These are phyloP conservation scores for Trypanosomatidae sp. DNA, from an alignment of 208 protist species.

Conservation along the genomic window DNA sequence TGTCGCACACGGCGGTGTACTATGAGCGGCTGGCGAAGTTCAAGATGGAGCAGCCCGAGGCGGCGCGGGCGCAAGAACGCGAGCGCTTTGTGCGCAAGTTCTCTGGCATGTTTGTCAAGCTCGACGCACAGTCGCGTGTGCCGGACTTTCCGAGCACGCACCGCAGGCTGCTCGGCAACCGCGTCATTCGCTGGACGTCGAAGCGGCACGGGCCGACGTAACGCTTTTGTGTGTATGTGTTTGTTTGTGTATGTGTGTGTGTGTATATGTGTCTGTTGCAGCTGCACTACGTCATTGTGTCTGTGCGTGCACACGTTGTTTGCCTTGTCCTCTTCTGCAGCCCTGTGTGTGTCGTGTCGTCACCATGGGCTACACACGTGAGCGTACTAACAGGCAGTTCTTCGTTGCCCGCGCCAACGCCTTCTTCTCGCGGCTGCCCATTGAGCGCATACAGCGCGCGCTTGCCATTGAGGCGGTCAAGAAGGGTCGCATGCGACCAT, in stretches of 20 bases:
- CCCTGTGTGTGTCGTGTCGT: background rate
- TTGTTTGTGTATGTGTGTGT: background rate
- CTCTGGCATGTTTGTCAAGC: slow-evolving; percentile 82
- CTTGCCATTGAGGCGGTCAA: slow-evolving; percentile 79
- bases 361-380: slow-evolving; percentile 81
- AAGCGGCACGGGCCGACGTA: slow-evolving; percentile 86
- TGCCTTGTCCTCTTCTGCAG: no score
- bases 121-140: slow-evolving; percentile 67
- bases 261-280: background rate
- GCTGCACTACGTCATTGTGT: background rate
- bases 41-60: slow-evolving; percentile 86
- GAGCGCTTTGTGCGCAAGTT: slow-evolving; percentile 83
- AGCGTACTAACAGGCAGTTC: slow-evolving; percentile 82
- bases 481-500: slow-evolving; percentile 72
- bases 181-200: slow-evolving; percentile 79
- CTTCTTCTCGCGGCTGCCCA: slow-evolving; percentile 82
- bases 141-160: slow-evolving; percentile 85
- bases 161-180: slow-evolving; percentile 67
- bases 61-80: slow-evolving; percentile 68
- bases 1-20: slow-evolving; percentile 79
- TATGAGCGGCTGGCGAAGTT: slow-evolving; percentile 85
- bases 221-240: background rate
- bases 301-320: background rate
- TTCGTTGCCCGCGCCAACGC: slow-evolving; percentile 79
- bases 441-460: slow-evolving; percentile 71